Percentiles rank a stretch among this genome's conserved stretches.
These are phyloP conservation scores for Syzygium aqueum DNA, from an alignment of 345 rosid species.

Conservation along the genomic window DNA sequence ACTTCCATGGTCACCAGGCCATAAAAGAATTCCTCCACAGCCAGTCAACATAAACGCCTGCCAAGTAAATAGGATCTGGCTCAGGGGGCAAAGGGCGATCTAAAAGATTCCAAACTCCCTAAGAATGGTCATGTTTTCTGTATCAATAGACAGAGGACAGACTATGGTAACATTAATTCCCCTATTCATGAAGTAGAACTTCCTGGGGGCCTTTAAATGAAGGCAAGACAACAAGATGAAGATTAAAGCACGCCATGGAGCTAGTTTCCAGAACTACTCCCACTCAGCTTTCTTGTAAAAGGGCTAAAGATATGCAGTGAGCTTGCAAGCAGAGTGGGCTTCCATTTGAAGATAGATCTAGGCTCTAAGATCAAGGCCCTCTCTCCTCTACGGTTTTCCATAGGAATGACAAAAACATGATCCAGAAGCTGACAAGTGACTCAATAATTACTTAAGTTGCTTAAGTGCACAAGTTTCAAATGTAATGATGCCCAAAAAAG, in stretches of 20 bases:
- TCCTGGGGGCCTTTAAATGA: neutral
- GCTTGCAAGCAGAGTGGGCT: neutral
- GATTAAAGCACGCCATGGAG: neutral
- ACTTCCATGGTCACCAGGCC: neutral
- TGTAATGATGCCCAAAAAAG: neutral
- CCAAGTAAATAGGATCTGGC: neutral
- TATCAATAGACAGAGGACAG: neutral
- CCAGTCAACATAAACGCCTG: neutral
- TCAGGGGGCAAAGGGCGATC: neutral
- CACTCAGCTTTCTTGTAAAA: neutral
- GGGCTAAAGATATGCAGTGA: neutral
- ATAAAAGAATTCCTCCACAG: neutral
- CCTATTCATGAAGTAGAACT: neutral
- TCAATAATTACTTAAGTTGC: neutral
- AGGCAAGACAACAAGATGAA: neutral
- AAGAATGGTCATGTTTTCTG: neutral
- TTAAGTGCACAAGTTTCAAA: neutral
- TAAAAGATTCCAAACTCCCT: neutral
- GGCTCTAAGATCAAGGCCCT: neutral
- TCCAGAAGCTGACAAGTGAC: neutral
- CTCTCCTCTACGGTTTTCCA: neutral
- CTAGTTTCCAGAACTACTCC: neutral
- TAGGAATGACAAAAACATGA: neutral
- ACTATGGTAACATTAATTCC: neutral
- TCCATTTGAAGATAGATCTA: neutral